phyloP scores from a whole-genome alignment of 2,329 filamentous ascomycete species.

The Pseudocercospora eumusae region DNA sequence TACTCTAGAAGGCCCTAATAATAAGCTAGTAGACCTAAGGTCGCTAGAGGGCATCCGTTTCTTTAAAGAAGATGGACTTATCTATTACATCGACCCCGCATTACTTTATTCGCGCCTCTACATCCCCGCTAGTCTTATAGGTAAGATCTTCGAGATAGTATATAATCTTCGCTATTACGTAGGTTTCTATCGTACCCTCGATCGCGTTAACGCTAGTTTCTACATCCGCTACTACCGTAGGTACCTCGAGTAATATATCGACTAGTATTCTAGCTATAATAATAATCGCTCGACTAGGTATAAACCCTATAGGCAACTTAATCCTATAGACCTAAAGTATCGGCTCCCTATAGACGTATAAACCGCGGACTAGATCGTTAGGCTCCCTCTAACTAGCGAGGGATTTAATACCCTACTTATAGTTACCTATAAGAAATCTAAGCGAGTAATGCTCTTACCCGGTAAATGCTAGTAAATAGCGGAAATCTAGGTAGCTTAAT shows the following conservation, averaged over 20 bases:
- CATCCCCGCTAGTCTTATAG: background rate
- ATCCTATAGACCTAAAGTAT: slow-evolving; percentile 4
- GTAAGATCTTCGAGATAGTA: background rate
- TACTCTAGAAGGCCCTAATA: no score
- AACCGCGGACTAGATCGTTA: background rate
- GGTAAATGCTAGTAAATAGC: slow-evolving; percentile 1
- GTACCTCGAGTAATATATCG: slow-evolving; percentile 4
- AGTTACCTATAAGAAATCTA: background rate
- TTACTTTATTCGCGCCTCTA: background rate
- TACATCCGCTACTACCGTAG: background rate
- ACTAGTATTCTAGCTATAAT: background rate
- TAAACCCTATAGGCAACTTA: background rate
- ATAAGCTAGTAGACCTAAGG: background rate
- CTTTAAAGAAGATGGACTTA: background rate
- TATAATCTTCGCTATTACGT: background rate
- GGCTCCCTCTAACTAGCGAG: background rate
- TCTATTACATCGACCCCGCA: background rate
- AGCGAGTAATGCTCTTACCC: background rate
- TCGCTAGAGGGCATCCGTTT: background rate
- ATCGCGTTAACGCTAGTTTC: background rate
- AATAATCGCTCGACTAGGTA: background rate
- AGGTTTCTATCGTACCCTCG: background rate
- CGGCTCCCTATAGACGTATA: slow-evolving; percentile 7
- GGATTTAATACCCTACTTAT: slow-evolving; percentile 5
- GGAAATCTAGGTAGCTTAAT: background rate